These are phyloP conservation scores for Alternaria viburni DNA, from an alignment of 2,329 filamentous ascomycete genomes.

Conservation along the genomic window DNA sequence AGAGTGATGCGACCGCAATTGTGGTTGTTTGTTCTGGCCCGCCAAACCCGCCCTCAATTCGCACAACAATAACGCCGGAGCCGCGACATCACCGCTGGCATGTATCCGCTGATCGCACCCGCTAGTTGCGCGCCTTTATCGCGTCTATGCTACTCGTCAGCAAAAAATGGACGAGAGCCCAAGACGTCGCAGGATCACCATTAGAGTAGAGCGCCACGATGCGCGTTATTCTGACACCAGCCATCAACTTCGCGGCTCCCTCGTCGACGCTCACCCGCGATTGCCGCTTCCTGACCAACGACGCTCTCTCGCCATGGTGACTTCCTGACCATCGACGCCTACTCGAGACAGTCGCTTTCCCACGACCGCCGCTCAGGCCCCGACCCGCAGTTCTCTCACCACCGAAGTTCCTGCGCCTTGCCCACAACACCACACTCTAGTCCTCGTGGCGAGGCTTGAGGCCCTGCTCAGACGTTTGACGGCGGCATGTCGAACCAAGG, in stretches of 20 bases:
- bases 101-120: background rate
- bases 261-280: background rate
- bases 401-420: background rate
- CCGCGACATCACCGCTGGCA: background rate
- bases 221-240: background rate
- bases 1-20: background rate
- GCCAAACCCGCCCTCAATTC: background rate
- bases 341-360: background rate
- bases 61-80: background rate
- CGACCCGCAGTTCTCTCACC: background rate
- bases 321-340: background rate
- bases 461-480: background rate
- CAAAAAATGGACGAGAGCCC: background rate
- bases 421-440: background rate
- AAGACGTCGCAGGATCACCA: background rate
- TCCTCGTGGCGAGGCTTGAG: background rate
- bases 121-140: background rate
- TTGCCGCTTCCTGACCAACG: background rate
- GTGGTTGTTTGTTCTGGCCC: background rate
- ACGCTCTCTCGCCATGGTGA: background rate
- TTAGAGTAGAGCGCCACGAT: background rate
- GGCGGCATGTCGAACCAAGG: background rate
- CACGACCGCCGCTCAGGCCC: background rate
- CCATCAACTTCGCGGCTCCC: background rate
- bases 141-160: background rate